Base-by-base conservation (phyloP, 192 early-diverging fungal genomes). In the Gigaspora rosea region DNA sequence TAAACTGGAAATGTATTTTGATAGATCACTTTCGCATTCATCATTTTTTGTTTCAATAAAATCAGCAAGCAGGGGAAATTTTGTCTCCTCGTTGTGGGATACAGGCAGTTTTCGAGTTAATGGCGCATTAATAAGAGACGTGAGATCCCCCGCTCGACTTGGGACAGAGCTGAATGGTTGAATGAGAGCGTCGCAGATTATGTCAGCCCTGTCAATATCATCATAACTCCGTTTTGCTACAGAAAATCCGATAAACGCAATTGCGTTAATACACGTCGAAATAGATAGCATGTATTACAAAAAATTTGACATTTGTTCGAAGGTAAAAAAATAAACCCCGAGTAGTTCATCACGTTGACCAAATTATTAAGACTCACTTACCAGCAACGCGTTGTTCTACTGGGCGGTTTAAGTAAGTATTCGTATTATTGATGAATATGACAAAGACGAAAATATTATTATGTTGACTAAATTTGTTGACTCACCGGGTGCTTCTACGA, bases 141-240 rank as follows among this genome's bases (percentile, higher is more conserved):
- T 27, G 54, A 71, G 69, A 16, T 71, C 52, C 3, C 32, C 51
- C n/a, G 32, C 69, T 32, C 46, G n/a, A 22, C 20, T 71, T 71
- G 27, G 69, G 51, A 66, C 64, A 66, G 7, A 46, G 46, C 46
- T 66, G 46, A 66, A 66, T 66, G 46, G 64, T 66, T 66, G 32
- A 36, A 66, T 66, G 64, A 66, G 20, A 35, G 64, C 27, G 27
- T 27, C 27, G 27, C 27, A 27, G 27, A 27, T 27, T 27, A 27
- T 1, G 27, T 27, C 27, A 27, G 27, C 1, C 27, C 27, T 27
- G 27, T 27, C 8, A 35, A 66, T 66, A 11, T 66, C 64, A 8
- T 66, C 64, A 66, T 66, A 66, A 66, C 64, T 66, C 64, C 64
- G 33, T 66, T 66, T 66, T 66, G 64, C 57, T 58, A 58, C 57